Conservation (phyloP, 257 asterid genomes). For the Cordia subcordata region DNA sequence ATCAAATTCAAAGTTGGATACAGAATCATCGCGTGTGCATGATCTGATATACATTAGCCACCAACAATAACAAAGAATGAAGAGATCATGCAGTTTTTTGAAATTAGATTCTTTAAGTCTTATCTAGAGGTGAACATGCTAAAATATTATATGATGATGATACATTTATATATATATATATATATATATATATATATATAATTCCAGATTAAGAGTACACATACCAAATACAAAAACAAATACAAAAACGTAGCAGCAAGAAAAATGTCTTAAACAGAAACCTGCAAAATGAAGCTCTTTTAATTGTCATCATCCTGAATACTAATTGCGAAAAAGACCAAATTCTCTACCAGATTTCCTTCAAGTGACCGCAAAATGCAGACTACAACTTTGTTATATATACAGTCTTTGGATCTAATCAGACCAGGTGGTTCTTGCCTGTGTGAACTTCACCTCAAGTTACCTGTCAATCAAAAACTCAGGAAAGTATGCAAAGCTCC, state of each 20-base stretch:
- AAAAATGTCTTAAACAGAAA: slow-evolving; percentile 14
- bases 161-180: too few species aligned
- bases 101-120: slow-evolving; percentile 4
- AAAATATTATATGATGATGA: slow-evolving; percentile 11
- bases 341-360: slow-evolving; percentile 28
- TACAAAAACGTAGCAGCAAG: too few species aligned
- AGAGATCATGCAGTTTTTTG: neutral
- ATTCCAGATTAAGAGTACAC: slow-evolving; percentile 19
- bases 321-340: slow-evolving; percentile 24
- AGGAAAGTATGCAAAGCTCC: slow-evolving; percentile 24
- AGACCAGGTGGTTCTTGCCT: slow-evolving; percentile 23
- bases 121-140: slow-evolving; percentile 12
- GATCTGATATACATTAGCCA: too few species aligned
- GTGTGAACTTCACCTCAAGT: slow-evolving; percentile 20
- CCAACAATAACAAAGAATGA: too few species aligned
- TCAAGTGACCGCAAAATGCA: slow-evolving; percentile 18
- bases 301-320: slow-evolving; percentile 31
- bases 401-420: slow-evolving; percentile 36
- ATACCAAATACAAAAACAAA: slow-evolving; percentile 28
- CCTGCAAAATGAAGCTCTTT: slow-evolving; percentile 38
- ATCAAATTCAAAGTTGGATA: too few species aligned
- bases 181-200: slow-evolving; percentile 20
- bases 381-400: slow-evolving; percentile 35
- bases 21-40: too few species aligned
- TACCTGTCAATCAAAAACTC: slow-evolving; percentile 26